Evolutionary conservation across 2,329 filamentous ascomycete species (phyloP).

Genomic region (Ascochyta fabae): DNA sequence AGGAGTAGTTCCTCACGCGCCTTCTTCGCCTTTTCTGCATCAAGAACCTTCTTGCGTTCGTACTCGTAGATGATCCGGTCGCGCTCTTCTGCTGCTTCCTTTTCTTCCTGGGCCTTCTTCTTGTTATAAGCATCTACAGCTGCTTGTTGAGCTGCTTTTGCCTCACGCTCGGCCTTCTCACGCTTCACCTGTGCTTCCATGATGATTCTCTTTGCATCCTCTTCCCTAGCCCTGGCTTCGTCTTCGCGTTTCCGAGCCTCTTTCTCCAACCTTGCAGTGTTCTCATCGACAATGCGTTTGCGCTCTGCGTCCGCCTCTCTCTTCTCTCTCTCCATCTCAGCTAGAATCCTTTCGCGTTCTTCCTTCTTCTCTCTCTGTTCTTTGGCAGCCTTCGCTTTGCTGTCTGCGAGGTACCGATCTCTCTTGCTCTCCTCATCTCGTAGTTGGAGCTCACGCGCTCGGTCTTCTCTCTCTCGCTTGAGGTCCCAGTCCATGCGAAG

Average conservation of each 20-base stretch:
- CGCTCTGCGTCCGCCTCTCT: conserved; percentile 30
- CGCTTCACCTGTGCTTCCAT: conserved; percentile 35
- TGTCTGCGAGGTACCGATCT: conserved; percentile 46
- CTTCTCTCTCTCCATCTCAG: conserved; percentile 19
- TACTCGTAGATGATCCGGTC: conserved; percentile 47
- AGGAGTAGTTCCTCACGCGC: conserved; percentile 47
- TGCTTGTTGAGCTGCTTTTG: conserved; percentile 39
- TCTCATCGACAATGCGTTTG: conserved; percentile 42
- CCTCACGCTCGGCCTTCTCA: conserved; percentile 34
- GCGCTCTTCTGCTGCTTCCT: conserved; percentile 36
- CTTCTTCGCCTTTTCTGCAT: conserved; percentile 47
- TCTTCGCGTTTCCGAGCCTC: conserved; percentile 35
- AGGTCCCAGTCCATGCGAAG: conserved; percentile 20
- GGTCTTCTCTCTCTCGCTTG: conserved; percentile 42
- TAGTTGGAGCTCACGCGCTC: conserved; percentile 44
- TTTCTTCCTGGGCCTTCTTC: conserved; percentile 43
- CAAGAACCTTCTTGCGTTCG: conserved; percentile 44
- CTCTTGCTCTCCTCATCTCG: conserved; percentile 50
- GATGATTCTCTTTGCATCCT: conserved; percentile 31
- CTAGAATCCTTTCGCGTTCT: conserved; percentile 20
- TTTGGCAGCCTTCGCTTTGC: conserved; percentile 50
- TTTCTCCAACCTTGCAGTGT: conserved; percentile 39
- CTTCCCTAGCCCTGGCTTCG: conserved; percentile 7
- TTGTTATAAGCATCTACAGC: conserved; percentile 46
- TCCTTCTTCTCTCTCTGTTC: conserved; percentile 46